Conservation (phyloP, 495 filamentous ascomycete species). For the Penicillium silybi region DNA sequence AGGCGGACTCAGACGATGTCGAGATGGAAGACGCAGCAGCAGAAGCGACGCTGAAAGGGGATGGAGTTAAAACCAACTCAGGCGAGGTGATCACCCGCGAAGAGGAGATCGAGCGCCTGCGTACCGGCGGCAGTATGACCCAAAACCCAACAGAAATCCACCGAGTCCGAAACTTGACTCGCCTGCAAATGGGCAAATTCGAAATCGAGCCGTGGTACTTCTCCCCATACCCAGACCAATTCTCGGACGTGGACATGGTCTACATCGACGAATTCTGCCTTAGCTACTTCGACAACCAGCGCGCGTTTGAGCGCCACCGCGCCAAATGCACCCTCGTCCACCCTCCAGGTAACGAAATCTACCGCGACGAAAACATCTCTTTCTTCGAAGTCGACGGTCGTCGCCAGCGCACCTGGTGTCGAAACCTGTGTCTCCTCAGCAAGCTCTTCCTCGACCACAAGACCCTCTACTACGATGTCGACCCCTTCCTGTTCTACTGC, state of each 20-base stretch:
- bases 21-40: slow-evolving; percentile 59
- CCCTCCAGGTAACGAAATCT: slow-evolving; percentile 96
- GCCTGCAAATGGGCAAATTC: slow-evolving; percentile 87
- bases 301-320: slow-evolving; percentile 79
- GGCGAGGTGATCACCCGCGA: slow-evolving; percentile 66
- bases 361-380: slow-evolving; percentile 87
- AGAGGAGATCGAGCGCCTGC: slow-evolving; percentile 92
- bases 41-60: slow-evolving; percentile 40
- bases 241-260: slow-evolving; percentile 79
- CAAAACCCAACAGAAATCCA: slow-evolving; percentile 97
- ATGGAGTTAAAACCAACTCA: slow-evolving; percentile 35
- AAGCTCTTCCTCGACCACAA: slow-evolving; percentile 99
- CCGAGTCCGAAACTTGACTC: slow-evolving; percentile 87
- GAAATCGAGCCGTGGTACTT: slow-evolving; percentile 99
- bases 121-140: slow-evolving; percentile 94
- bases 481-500: slow-evolving; percentile 98
- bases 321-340: slow-evolving; percentile 88
- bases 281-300: slow-evolving; percentile 75
- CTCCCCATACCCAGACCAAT: slow-evolving; percentile 88
- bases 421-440: slow-evolving; percentile 87
- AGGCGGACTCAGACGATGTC: slow-evolving; percentile 55
- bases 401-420: slow-evolving; percentile 93
- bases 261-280: slow-evolving; percentile 99
- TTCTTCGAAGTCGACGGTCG: slow-evolving; percentile 98
- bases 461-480: slow-evolving; percentile 99